Percentiles rank a stretch among this genome's conserved stretches.
phyloP scores from a whole-genome alignment of 176 grass and related monocot genomes.

The Lolium perenne region DNA sequence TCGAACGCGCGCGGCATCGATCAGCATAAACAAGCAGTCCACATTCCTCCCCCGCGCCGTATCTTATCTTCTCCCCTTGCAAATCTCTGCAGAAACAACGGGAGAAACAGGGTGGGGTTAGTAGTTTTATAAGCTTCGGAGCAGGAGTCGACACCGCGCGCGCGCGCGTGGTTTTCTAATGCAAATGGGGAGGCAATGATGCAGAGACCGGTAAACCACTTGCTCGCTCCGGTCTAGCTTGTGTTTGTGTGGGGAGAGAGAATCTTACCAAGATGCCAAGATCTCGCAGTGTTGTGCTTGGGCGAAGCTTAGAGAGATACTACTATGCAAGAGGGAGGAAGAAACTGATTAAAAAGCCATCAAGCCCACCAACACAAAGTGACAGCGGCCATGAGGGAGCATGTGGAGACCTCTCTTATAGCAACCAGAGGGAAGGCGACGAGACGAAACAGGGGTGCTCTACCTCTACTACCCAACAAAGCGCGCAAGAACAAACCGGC shows the following conservation, averaged over 20 bases:
- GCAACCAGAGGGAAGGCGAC: constrained; percentile 48
- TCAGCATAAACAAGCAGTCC: constrained; percentile 51
- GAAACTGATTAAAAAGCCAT: constrained; percentile 38
- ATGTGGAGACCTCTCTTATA: constrained; percentile 55
- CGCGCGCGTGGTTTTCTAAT: constrained; percentile 48
- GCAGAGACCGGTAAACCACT: constrained; percentile 64
- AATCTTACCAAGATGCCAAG: constrained; percentile 61
- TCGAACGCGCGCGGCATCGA: constrained; percentile 41
- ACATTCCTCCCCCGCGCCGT: constrained; percentile 59
- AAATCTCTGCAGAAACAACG: constrained; percentile 62
- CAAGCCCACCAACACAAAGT: background rate
- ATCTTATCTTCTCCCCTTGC: background rate
- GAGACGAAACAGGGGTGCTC: constrained; percentile 41
- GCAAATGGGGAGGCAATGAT: constrained; percentile 47
- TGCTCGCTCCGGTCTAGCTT: constrained; percentile 40
- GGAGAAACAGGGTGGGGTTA: constrained; percentile 46
- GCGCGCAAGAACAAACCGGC: constrained; percentile 51
- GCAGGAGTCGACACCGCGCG: constrained; percentile 46
- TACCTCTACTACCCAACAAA: constrained; percentile 31
- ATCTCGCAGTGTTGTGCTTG: constrained; percentile 44
- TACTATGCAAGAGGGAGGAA: background rate
- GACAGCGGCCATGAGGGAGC: constrained; percentile 39
- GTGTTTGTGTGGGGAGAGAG: constrained; percentile 29
- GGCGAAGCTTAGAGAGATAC: constrained; percentile 19
- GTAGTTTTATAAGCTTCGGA: constrained; percentile 28